A percentile compares a stretch with the other conserved stretches of the same genome.
phyloP scores from a whole-genome alignment of 345 rosid species.

The Acer negundo region DNA sequence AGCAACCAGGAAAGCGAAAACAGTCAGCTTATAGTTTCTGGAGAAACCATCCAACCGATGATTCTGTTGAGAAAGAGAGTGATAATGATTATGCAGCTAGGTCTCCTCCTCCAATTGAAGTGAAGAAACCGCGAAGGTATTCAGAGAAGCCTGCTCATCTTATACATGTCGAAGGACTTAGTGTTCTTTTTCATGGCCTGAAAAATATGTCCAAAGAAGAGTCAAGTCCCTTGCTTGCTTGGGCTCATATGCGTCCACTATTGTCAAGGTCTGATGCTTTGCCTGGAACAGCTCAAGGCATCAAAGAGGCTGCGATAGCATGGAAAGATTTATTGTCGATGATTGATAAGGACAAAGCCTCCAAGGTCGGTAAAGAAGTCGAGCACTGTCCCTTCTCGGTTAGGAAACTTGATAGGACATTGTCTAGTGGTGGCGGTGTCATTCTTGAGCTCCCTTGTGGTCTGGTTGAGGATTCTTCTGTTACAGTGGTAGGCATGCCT shows the following conservation, averaged over 20 bases:
- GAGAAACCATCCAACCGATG: slow-evolving; percentile 35
- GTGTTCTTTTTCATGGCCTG: slow-evolving; percentile 46
- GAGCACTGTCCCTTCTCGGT: slow-evolving; percentile 60
- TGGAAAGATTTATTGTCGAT: slow-evolving; percentile 53
- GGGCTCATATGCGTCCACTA: slow-evolving; percentile 63
- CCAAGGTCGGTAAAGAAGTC: slow-evolving; percentile 29
- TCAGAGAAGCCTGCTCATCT: slow-evolving; percentile 40
- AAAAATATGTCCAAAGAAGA: slow-evolving; percentile 48
- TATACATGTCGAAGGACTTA: slow-evolving; percentile 51
- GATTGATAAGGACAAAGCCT: slow-evolving; percentile 37
- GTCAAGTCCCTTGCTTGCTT: slow-evolving; percentile 52
- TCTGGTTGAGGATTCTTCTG: slow-evolving; percentile 69
- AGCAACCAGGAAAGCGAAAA: slow-evolving; percentile 21
- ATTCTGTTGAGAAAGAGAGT: slow-evolving; percentile 25
- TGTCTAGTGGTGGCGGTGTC: slow-evolving; percentile 33
- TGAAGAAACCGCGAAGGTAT: slow-evolving; percentile 25
- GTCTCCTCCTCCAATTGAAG: slow-evolving; percentile 29
- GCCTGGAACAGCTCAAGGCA: slow-evolving; percentile 74
- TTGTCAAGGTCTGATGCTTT: slow-evolving; percentile 77
- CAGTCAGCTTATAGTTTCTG: slow-evolving; percentile 53
- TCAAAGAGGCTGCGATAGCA: slow-evolving; percentile 68
- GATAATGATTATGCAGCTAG: slow-evolving; percentile 15
- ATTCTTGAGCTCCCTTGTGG: slow-evolving; percentile 81
- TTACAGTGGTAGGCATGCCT: slow-evolving; percentile 77
- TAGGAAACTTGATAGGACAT: slow-evolving; percentile 28